phyloP scores from a whole-genome alignment of 306 rosid species.

The Lablab purpureus region DNA sequence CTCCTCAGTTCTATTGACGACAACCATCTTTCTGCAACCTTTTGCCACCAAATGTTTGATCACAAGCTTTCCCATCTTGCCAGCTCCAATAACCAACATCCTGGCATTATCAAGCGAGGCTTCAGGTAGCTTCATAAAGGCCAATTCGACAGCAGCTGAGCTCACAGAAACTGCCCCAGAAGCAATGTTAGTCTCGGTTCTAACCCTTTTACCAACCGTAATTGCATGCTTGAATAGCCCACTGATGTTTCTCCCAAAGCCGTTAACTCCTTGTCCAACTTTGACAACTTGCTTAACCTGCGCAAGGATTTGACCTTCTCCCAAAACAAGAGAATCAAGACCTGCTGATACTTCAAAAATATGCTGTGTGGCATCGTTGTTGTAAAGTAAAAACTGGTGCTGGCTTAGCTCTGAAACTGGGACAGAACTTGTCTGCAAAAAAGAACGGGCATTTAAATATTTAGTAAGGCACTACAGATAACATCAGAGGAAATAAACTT shows the following conservation, averaged over 20 bases:
- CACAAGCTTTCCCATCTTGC: slow-evolving; percentile 99
- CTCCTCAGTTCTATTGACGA: slow-evolving; percentile 90
- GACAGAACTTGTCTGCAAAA: slow-evolving; percentile 88
- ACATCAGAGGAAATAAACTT: slow-evolving; percentile 7
- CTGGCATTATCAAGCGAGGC: slow-evolving; percentile 68
- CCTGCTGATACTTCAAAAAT: slow-evolving; percentile 96
- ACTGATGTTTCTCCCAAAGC: slow-evolving; percentile 95
- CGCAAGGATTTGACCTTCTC: slow-evolving; percentile 99
- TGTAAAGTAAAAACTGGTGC: slow-evolving; percentile 85
- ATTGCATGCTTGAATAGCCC: slow-evolving; percentile 98
- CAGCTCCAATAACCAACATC: slow-evolving; percentile 93
- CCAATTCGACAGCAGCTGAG: slow-evolving; percentile 97
- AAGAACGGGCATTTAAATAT: slow-evolving; percentile 30
- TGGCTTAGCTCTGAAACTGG: slow-evolving; percentile 85
- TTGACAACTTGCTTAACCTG: slow-evolving; percentile 97
- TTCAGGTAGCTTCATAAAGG: slow-evolving; percentile 88
- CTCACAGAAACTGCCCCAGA: slow-evolving; percentile 99
- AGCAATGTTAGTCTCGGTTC: slow-evolving; percentile 96
- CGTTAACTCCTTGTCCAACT: slow-evolving; percentile 95
- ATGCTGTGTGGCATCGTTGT: slow-evolving; percentile 93
- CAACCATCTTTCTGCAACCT: slow-evolving; percentile 89
- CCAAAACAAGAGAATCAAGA: slow-evolving; percentile 97
- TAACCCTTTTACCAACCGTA: slow-evolving; percentile 96
- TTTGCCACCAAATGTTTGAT: slow-evolving; percentile 95
- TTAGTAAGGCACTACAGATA: slow-evolving; percentile 11